Evolutionary conservation across 306 rosid species (phyloP), one percentile per base, ranked within the genome.

Genomic region (Astragalus glycyphyllos): DNA sequence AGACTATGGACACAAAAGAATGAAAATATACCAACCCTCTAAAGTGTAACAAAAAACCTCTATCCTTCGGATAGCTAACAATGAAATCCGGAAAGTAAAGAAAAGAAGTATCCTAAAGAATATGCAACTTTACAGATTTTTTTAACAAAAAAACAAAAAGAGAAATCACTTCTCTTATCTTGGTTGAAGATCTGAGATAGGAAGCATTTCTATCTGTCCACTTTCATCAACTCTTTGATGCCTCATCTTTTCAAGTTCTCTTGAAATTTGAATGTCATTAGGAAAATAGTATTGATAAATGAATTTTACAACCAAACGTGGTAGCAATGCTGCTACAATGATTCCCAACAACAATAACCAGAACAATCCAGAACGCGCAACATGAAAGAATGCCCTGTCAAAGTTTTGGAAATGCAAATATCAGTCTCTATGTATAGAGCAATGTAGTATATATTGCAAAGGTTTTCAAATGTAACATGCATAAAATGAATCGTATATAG

Each of bases 171-270:
- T 79, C 82, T 84, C 77, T 81, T 72, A 86, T 81, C 81, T 71
- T 54, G 51, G 45, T 13, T 50, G 80, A 45, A 8, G 77, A 69
- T 75, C 68, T 37, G 80, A 51, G 72, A 90, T 73, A 5, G 89
- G 82, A 69, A 78, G 81, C 96, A 89, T 90, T 85, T 93, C 98
- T 75, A 88, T 78, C 57, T 90, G 89, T 76, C 75, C 89, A 71
- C 57, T 77, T 79, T 77, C 88, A 51, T 67, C 45, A 34, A 58
- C 65, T 57, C 89, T 81, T 31, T 61, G 75, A 72, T 78, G 69
- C 44, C 65, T 83, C 26, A 74, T 10, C 68, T 76, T 90, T 78
- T 90, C 98, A 23, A 79, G 84, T 85, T 88, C 97, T 72, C 94
- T 85, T 37, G 94, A 90, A 47, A 93, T 90, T 55, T 86, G 98